Evolutionary conservation across 2,329 filamentous ascomycete species (phyloP).

Genomic region (Zymoseptoria crescenta): DNA sequence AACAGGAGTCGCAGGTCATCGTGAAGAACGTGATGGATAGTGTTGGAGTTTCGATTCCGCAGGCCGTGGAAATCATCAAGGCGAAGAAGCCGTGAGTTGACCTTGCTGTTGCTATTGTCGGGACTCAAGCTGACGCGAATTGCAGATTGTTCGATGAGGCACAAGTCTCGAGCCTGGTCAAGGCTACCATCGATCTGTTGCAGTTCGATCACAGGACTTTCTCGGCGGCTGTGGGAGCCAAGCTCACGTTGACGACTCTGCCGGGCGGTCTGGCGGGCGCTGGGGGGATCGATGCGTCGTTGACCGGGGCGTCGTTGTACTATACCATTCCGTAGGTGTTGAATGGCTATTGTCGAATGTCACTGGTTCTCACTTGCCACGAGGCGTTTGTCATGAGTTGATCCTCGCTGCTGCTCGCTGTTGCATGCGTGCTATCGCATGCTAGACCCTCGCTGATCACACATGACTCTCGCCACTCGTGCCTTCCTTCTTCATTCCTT

Average conservation of each 20-base stretch:
- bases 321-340: slow-evolving; percentile 7
- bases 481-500: too few species aligned
- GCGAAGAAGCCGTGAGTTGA: slow-evolving; percentile 16
- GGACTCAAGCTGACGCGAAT: not conserved
- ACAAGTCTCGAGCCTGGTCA: slow-evolving; percentile 17
- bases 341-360: not conserved
- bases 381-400: not conserved
- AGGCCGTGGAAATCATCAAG: slow-evolving; percentile 12
- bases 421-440: not conserved
- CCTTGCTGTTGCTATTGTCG: not conserved
- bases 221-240: slow-evolving; percentile 15
- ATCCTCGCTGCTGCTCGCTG: not conserved
- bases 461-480: too few species aligned
- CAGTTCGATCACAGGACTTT: slow-evolving; percentile 23
- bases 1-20: slow-evolving; percentile 18
- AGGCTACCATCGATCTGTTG: slow-evolving; percentile 20
- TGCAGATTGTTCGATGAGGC: slow-evolving; percentile 17
- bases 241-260: slow-evolving; percentile 17
- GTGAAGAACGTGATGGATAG: slow-evolving; percentile 19
- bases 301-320: slow-evolving; percentile 12
- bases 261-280: slow-evolving; percentile 10
- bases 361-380: not conserved
- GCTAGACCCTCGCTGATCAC: too few species aligned
- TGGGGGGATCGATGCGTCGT: slow-evolving; percentile 16
- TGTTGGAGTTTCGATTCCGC: slow-evolving; percentile 21